These are phyloP conservation scores for Graphilbum sp. DNA, from an alignment of 2,329 filamentous ascomycete species.

Conservation along the genomic window DNA sequence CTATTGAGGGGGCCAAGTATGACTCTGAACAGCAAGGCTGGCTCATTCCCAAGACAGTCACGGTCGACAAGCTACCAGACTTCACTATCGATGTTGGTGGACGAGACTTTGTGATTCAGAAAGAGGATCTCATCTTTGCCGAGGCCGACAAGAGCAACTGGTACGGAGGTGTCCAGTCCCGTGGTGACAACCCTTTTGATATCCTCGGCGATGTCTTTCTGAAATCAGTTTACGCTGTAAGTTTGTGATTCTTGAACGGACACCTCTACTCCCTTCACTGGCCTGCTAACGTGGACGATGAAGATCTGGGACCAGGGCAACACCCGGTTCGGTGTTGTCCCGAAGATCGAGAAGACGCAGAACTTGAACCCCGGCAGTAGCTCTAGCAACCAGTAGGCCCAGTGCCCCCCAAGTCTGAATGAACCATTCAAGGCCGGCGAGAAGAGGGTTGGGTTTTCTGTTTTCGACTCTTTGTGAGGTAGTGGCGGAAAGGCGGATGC, in stretches of 20 bases:
- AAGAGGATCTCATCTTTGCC: conserved; percentile 45
- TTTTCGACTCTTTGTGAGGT: too few species aligned
- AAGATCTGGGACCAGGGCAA: conserved; percentile 48
- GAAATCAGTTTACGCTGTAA: conserved; percentile 47
- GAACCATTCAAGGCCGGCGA: too few species aligned
- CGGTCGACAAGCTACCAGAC: conserved; percentile 36
- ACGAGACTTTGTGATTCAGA: conserved; percentile 41
- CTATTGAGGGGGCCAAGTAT: conserved; percentile 44
- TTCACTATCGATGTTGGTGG: conserved; percentile 48
- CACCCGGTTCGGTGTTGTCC: conserved; percentile 40
- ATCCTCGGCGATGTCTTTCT: conserved; percentile 49
- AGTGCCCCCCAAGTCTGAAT: too few species aligned
- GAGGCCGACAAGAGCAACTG: conserved; percentile 35
- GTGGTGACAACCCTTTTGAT: conserved; percentile 40
- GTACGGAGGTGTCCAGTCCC: conserved; percentile 50
- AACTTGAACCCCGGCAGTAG: conserved; percentile 12
- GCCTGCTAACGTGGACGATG: conserved; percentile 4
- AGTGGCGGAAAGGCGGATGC: too few species aligned
- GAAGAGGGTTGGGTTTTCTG: too few species aligned
- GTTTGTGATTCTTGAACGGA: conserved; percentile 12
- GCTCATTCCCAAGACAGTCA: conserved; percentile 38
- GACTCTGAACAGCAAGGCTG: conserved; percentile 43
- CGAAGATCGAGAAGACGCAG: conserved; percentile 28
- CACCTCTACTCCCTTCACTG: background rate
- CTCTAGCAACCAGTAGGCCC: background rate